Percentiles rank a stretch among this genome's conserved stretches.
Evolutionary conservation across 2,329 filamentous ascomycete genomes (phyloP).

Genomic region (Xylariaceae sp.): DNA sequence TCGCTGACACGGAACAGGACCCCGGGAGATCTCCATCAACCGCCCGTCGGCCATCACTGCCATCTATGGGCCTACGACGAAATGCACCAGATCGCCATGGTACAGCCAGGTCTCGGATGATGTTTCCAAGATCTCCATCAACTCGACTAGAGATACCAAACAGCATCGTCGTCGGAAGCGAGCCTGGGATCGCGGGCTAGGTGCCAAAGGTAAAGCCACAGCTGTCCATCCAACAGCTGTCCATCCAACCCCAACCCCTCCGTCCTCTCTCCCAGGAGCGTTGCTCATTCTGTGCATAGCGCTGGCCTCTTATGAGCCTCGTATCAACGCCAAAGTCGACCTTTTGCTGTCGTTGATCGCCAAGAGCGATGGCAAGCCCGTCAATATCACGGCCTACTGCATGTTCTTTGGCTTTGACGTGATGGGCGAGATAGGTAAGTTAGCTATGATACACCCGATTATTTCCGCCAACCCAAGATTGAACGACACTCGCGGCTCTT

Average conservation of each 20-base stretch:
- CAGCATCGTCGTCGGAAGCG: background rate
- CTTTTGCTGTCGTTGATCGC: slow-evolving; percentile 11
- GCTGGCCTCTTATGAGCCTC: slow-evolving; percentile 16
- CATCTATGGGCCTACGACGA: background rate
- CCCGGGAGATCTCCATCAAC: slow-evolving; percentile 1
- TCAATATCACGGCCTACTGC: slow-evolving; percentile 16
- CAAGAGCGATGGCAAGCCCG: slow-evolving; percentile 1
- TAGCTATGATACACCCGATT: too few species aligned
- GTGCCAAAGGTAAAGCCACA: background rate
- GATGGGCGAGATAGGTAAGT: slow-evolving; percentile 17
- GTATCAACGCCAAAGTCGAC: slow-evolving; percentile 12
- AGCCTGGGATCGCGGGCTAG: background rate
- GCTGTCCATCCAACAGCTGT: background rate
- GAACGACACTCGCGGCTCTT: too few species aligned
- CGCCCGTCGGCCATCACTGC: background rate
- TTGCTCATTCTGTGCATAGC: slow-evolving; percentile 5
- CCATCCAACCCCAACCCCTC: background rate
- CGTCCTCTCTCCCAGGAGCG: background rate
- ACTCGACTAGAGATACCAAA: background rate
- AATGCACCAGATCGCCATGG: background rate
- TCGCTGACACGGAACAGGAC: too few species aligned
- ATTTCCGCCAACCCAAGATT: too few species aligned
- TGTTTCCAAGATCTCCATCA: background rate
- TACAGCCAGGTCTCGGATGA: background rate
- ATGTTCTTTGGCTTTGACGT: slow-evolving; percentile 21